Percentiles rank a stretch among this genome's conserved stretches.
Conservation (phyloP, 371 early-diverging fungal genomes). For the Syncephalastrum contaminatum region DNA sequence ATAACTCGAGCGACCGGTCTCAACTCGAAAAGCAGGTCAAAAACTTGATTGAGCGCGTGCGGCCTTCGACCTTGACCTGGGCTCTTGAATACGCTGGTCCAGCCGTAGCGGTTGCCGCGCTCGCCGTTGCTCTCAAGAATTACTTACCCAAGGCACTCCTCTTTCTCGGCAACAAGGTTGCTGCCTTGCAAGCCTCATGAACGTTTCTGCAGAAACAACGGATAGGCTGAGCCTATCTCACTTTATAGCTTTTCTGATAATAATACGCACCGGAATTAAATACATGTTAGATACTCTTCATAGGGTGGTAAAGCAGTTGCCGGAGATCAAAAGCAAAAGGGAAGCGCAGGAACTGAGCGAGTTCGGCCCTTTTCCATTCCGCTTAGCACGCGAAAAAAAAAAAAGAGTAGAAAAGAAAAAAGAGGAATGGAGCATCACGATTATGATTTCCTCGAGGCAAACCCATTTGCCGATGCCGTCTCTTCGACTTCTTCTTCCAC, state of each 20-base stretch:
- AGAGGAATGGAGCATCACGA: constrained; percentile 2
- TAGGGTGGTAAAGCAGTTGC: too few species aligned
- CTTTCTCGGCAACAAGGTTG: constrained; percentile 10
- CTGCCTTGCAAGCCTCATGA: not conserved
- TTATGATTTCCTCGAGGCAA: constrained; percentile 19
- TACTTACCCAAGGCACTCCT: constrained; percentile 8
- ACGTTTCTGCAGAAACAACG: too few species aligned
- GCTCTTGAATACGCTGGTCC: constrained; percentile 41
- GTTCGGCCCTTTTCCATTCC: too few species aligned
- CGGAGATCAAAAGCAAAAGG: too few species aligned
- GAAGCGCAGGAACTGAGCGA: too few species aligned
- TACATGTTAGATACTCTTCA: too few species aligned
- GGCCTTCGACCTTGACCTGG: constrained; percentile 47
- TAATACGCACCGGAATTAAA: too few species aligned
- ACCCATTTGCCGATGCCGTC: constrained; percentile 42
- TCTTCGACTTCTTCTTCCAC: constrained; percentile 8
- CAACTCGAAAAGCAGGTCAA: constrained; percentile 65
- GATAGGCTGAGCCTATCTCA: too few species aligned
- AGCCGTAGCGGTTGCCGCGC: constrained; percentile 22
- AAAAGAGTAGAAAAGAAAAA: constrained; percentile 1
- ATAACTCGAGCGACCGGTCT: constrained; percentile 73
- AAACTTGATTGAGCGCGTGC: constrained; percentile 39
- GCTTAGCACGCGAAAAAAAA: not conserved
- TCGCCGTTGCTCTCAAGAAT: constrained; percentile 9
- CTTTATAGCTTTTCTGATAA: too few species aligned